Conservation (phyloP, 2,329 filamentous ascomycete species). For the Sporothrix dimorphospora region DNA sequence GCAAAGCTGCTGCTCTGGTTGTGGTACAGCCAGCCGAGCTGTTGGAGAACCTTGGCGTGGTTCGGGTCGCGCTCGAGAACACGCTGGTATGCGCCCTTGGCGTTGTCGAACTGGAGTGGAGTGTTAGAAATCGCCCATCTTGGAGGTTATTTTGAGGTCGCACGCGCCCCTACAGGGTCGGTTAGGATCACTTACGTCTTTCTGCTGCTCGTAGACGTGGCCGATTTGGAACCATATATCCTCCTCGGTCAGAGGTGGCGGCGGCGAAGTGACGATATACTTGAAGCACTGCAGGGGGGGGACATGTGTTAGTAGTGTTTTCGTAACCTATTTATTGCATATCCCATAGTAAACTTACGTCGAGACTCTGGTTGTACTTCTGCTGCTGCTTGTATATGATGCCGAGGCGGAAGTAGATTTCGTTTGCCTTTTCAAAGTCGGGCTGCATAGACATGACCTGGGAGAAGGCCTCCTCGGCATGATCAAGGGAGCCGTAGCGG, state of each 20-base stretch:
- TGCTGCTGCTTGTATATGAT: constrained; percentile 99
- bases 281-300: constrained; percentile 77
- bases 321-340: not conserved
- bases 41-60: constrained; percentile 96
- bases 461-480: constrained; percentile 96
- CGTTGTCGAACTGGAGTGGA: constrained; percentile 79
- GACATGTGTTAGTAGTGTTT: constrained; percentile 35
- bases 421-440: constrained; percentile 96
- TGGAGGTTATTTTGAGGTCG: constrained; percentile 34
- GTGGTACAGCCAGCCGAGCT: constrained; percentile 96
- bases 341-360: constrained; percentile 59
- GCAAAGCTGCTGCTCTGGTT: constrained; percentile 90
- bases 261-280: constrained; percentile 93
- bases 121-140: constrained; percentile 1
- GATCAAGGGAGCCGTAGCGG: constrained; percentile 91
- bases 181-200: constrained; percentile 71
- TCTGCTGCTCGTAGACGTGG: constrained; percentile 97
- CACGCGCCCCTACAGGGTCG: no score
- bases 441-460: constrained; percentile 99
- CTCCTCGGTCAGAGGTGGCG: constrained; percentile 89
- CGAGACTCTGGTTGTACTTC: constrained; percentile 88
- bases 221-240: constrained; percentile 99
- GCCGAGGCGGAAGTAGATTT: constrained; percentile 98
- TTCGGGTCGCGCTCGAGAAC: constrained; percentile 94
- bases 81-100: constrained; percentile 88